Base-by-base conservation (phyloP, 768 basidiomycete species). In the Neoboletus brunneissimus region DNA sequence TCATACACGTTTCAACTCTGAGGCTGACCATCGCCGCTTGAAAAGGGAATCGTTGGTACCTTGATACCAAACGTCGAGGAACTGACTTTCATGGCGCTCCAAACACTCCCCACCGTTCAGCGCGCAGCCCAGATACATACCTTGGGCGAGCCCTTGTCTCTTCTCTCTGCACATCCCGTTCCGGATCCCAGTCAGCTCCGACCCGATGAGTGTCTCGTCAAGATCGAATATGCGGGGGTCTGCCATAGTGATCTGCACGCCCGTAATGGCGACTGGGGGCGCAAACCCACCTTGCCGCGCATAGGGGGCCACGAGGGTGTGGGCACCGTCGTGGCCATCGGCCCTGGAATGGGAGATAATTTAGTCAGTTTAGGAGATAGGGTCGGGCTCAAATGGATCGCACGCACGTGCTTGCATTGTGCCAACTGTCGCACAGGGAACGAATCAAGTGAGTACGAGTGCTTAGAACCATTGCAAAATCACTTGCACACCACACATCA, bases 241-340 rank as follows among this genome's bases (percentile, higher is more conserved):
- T 78, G 78, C 61, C 77, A 77, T 37, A 69, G 67, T 5, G 77
- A 79, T 56, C 57, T 77, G n/a, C 75, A 77, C 55, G 71, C 63
- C 27, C 71, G 67, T 54, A 59, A 70, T 22, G 79, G 75, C 8
- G 78, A 80, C 52, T 80, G 77, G 63, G 0, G 15, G 0, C 9
- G n/a, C 20, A 57, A 56, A 13, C 67, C 63, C 8, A 58, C 57
- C 6, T 72, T 79, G 70, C 47, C 67, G 64, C 32, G 62, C 56
- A 63, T 78, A 23, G 77, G 76, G 1, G 78, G 80, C 0, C 79
- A 79, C 63, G 79, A 80, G 57, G 79, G 79, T n/a, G 76, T 75
- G 4, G 79, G 80, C 25, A 62, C 55, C 40, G 62, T 82, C 55
- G 76, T 79, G 20, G 79, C 77, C 18, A 76, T 82, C 37, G 78